Evolutionary conservation across 2,329 filamentous ascomycete genomes (phyloP), one percentile per base, ranked within the genome.

Genomic region (Epichloe uncinata): DNA sequence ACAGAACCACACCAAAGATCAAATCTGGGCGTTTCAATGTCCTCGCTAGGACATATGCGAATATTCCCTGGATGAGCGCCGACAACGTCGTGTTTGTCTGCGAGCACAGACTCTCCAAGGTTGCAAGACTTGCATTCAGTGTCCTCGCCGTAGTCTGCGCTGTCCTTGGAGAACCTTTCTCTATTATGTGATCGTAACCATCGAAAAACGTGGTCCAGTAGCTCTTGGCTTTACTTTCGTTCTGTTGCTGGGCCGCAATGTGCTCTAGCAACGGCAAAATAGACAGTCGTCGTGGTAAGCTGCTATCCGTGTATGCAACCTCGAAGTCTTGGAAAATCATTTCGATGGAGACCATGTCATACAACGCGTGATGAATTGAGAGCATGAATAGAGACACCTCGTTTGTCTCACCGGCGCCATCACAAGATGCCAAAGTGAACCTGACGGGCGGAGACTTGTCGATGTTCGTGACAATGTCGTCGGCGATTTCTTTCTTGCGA

Each of bases 281-380:
- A 16, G 42, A 45, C 7, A 26, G 42, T 8, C 42, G 16, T 20
- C 12, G 15, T n/a, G 42, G 26, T n/a, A 45, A 16, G 16, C 26
- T 45, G 62, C 56, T 45, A 55, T 56, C 11, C 60, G 55, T 6
- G 52, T 67, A 67, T 4, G 56, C 54, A 3, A 53, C 46, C 9
- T 60, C 55, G 45, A 66, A 56, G 18, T 67, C 64, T 3, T 62
- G 56, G 30, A 67, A 45, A 30, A 67, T 48, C 59, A 67, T 58
- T 1, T 56, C 51, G 15, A 68, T 57, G 1, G 64, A 64, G 35
- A 62, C 59, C 6, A 57, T 62, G 50, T 68, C 66, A 47, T 68
- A 68, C 2, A 68, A 58, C 13, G 63, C 56, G 44, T 68, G 66
- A 47, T 67, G 63, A n/a, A 67, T 61, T 4, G 62, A 59, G 13